Conservation (phyloP, 768 basidiomycete genomes). For the Mycena indigotica region DNA sequence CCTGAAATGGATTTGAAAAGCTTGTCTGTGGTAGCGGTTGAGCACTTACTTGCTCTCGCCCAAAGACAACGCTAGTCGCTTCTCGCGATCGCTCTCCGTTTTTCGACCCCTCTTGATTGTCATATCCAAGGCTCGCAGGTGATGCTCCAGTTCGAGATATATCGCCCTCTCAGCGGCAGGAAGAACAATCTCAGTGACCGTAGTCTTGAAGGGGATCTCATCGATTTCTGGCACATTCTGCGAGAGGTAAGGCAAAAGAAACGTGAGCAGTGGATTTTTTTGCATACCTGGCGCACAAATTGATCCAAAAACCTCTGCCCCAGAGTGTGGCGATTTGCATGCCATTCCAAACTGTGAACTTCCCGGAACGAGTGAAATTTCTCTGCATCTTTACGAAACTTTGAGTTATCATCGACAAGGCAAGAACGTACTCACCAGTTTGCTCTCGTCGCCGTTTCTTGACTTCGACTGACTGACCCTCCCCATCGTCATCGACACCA, state of each 20-base stretch:
- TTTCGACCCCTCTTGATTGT: conserved; percentile 63
- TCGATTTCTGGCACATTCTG: conserved; percentile 96
- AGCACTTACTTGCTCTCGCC: conserved; percentile 81
- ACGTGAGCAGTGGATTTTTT: not conserved
- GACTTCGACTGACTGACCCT: conserved; percentile 71
- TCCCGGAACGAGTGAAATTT: conserved; percentile 97
- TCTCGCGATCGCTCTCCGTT: conserved; percentile 84
- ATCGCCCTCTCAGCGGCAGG: conserved; percentile 94
- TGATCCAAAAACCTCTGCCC: conserved; percentile 82
- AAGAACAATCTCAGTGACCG: conserved; percentile 66
- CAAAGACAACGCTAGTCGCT: conserved; percentile 81
- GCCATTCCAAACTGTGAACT: conserved; percentile 90
- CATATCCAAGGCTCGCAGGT: conserved; percentile 90
- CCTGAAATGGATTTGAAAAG: conserved; percentile 38
- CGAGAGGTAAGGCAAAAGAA: not conserved
- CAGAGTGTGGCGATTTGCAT: conserved; percentile 78
- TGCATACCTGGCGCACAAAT: conserved; percentile 80
- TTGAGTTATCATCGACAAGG: conserved; percentile 21
- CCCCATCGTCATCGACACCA: conserved; percentile 86
- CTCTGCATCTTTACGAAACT: conserved; percentile 64
- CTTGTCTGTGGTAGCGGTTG: conserved; percentile 1
- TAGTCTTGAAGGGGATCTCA: conserved; percentile 80
- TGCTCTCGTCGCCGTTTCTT: conserved; percentile 83
- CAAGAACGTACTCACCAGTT: conserved; percentile 58
- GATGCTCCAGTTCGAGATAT: conserved; percentile 92